Conservation (phyloP, 305 asterid species). For the Andrographis paniculata region DNA sequence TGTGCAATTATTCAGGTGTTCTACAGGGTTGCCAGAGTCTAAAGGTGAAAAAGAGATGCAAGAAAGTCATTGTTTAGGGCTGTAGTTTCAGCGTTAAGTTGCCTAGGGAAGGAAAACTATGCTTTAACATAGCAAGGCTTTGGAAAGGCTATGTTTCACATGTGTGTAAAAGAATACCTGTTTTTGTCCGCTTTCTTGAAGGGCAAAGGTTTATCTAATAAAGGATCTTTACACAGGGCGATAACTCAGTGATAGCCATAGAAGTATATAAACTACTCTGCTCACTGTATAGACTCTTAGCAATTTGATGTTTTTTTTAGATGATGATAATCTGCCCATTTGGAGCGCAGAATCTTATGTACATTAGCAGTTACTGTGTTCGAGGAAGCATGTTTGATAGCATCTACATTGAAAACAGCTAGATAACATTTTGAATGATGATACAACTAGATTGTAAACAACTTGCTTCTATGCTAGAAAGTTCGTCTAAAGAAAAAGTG, state of each 20-base stretch:
- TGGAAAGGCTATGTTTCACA: no score
- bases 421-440: not conserved
- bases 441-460: not conserved
- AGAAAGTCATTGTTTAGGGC: not conserved
- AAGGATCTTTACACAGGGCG: no score
- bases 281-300: not conserved
- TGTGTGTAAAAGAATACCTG: no score
- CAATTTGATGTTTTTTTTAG: not conserved
- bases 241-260: no score
- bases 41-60: not conserved
- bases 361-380: not conserved
- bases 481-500: not conserved
- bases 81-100: not conserved
- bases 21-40: not conserved
- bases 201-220: no score
- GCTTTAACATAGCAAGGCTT: not conserved
- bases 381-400: not conserved
- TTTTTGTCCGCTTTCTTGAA: no score
- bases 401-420: no score
- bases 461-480: not conserved
- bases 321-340: not conserved
- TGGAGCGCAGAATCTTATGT: not conserved
- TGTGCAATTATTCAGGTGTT: not conserved
- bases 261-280: not conserved
- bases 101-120: not conserved